Conservation (phyloP, 2,329 filamentous ascomycete species). For the Fusarium sulawesiense region DNA sequence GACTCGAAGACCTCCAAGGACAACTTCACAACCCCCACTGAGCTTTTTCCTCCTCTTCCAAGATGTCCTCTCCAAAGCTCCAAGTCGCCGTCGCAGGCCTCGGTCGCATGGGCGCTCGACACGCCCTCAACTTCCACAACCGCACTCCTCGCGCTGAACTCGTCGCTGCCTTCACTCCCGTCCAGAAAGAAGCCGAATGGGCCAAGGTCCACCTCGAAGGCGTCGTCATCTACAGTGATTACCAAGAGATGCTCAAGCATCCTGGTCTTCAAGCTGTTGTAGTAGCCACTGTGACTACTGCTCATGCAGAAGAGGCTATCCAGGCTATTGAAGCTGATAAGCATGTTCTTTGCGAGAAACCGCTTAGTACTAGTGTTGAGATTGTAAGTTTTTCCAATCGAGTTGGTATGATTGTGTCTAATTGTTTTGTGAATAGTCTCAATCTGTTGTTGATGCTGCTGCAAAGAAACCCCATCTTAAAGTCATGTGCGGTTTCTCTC, state of each 20-base stretch:
- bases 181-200: conserved; percentile 43
- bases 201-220: conserved; percentile 40
- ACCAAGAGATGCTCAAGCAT: conserved; percentile 46
- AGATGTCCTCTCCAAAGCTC: conserved; percentile 42
- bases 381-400: conserved; percentile 56
- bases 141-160: conserved; percentile 42
- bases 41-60: too few relatives aligned
- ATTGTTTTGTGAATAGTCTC: conserved; percentile 56
- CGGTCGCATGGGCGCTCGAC: conserved; percentile 45
- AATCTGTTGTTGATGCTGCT: conserved; percentile 69
- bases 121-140: conserved; percentile 45
- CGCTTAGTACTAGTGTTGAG: conserved; percentile 55
- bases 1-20: too few relatives aligned
- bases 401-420: background rate
- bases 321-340: conserved; percentile 45
- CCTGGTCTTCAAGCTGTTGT: conserved; percentile 45
- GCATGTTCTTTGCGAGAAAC: conserved; percentile 46
- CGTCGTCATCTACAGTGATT: conserved; percentile 41
- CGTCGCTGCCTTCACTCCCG: conserved; percentile 44
- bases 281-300: conserved; percentile 44
- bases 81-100: conserved; percentile 43
- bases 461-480: conserved; percentile 68
- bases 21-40: too few relatives aligned
- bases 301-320: conserved; percentile 45
- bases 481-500: conserved; percentile 63